Conservation (phyloP, 2,329 filamentous ascomycete genomes). For the Cladophialophora exuberans region DNA sequence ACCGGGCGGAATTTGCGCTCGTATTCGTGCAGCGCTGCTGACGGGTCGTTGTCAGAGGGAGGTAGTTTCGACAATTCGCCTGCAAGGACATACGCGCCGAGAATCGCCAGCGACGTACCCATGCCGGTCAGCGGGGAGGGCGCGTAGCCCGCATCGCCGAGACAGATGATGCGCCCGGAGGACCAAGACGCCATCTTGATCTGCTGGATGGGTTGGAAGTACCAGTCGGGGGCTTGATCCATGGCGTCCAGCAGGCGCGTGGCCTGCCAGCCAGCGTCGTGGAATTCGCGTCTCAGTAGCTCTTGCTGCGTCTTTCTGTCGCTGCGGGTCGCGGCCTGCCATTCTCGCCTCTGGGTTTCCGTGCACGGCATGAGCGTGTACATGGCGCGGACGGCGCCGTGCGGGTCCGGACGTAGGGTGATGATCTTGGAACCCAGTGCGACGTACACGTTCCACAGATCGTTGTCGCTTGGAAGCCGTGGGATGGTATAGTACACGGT, state of each 20-base stretch:
- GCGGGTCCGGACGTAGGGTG: too few species aligned
- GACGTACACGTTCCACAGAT: too few species aligned
- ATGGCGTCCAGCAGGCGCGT: conserved; percentile 49
- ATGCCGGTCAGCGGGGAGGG: conserved; percentile 55
- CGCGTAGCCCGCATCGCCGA: conserved; percentile 60
- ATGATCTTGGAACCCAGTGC: too few species aligned
- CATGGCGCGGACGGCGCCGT: too few species aligned
- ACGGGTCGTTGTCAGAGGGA: too few species aligned
- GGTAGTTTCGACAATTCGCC: conserved; percentile 43
- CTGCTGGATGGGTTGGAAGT: conserved; percentile 48
- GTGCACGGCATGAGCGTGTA: too few species aligned
- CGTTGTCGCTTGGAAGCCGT: too few species aligned
- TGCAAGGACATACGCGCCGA: conserved; percentile 42
- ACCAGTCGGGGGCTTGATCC: conserved; percentile 49
- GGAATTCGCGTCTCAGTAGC: too few species aligned
- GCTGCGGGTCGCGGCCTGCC: too few species aligned
- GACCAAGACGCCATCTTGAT: conserved; percentile 52
- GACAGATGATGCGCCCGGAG: conserved; percentile 51
- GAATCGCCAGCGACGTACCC: conserved; percentile 54
- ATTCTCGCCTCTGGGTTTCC: too few species aligned
- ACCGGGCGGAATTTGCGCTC: not conserved
- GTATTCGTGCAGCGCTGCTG: not conserved
- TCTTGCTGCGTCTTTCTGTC: too few species aligned
- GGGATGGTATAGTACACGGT: too few species aligned
- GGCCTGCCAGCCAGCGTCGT: conserved; percentile 51